A percentile compares a stretch with the other conserved stretches of the same genome.
Conservation (phyloP, 208 protist species). For the Acanthamoeba sp. region DNA sequence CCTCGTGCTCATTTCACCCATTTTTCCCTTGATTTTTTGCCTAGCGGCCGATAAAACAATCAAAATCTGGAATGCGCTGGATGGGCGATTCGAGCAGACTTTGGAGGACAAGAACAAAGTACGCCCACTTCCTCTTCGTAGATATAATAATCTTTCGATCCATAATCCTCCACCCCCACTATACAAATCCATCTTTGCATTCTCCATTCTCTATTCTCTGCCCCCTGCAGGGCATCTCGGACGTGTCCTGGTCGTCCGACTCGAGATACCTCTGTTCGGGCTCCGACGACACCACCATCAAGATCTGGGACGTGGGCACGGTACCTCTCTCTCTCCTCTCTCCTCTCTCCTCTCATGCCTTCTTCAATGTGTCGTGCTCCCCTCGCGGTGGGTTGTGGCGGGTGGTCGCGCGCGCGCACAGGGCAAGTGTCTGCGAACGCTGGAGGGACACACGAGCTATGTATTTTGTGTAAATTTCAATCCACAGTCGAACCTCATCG, state of each 20-base stretch:
- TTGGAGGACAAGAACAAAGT: slow-evolving; percentile 76
- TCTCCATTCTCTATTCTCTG: slow-evolving; percentile 43
- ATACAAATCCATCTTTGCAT: background rate
- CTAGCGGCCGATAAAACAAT: slow-evolving; percentile 89
- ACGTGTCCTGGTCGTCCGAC: slow-evolving; percentile 86
- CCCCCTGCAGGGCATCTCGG: slow-evolving; percentile 80
- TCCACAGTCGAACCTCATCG: slow-evolving; percentile 91
- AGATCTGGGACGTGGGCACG: slow-evolving; percentile 87
- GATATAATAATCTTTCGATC: background rate
- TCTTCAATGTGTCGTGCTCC: too few relatives aligned
- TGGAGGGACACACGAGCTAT: slow-evolving; percentile 90
- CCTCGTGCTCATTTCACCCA: background rate
- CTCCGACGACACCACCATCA: slow-evolving; percentile 89
- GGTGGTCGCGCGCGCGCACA: background rate
- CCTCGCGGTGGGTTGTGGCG: too few relatives aligned
- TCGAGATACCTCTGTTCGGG: slow-evolving; percentile 86
- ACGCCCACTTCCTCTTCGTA: background rate
- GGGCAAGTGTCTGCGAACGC: slow-evolving; percentile 82
- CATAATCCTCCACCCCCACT: too few relatives aligned
- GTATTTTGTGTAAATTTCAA: slow-evolving; percentile 91
- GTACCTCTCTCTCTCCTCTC: slow-evolving; percentile 65
- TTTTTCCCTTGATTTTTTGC: slow-evolving; percentile 28
- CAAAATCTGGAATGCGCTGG: slow-evolving; percentile 87
- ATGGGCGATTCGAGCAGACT: slow-evolving; percentile 77
- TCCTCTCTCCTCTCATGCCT: background rate